A percentile compares a stretch with the other conserved stretches of the same genome.
These are phyloP conservation scores for Rhizophora apiculata DNA, from an alignment of 345 rosid genomes.

Conservation along the genomic window DNA sequence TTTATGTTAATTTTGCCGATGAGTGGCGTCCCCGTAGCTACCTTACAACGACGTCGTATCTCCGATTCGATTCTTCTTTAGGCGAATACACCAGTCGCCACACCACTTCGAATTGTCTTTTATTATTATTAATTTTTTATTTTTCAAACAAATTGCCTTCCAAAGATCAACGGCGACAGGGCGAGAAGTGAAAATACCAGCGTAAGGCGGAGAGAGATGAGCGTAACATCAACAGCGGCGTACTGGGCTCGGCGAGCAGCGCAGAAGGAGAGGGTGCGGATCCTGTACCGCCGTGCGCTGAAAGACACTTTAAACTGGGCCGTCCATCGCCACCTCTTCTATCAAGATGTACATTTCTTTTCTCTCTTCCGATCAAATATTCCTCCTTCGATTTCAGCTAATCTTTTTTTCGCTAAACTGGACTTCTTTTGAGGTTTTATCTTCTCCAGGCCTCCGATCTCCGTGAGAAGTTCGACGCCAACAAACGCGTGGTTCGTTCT, in stretches of 20 bases:
- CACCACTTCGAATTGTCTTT: neutral
- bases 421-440: neutral
- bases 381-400: neutral
- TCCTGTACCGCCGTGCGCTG: slow-evolving; percentile 92
- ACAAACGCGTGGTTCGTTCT: slow-evolving; percentile 69
- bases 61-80: no score
- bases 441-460: slow-evolving; percentile 64
- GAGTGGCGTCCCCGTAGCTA: no score
- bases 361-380: neutral
- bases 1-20: no score
- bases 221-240: slow-evolving; percentile 61
- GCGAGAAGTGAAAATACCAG: neutral
- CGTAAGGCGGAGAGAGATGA: slow-evolving; percentile 38
- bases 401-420: neutral
- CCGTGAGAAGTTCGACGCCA: slow-evolving; percentile 78
- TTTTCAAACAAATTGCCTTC: no score
- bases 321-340: slow-evolving; percentile 94
- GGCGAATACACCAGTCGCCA: no score
- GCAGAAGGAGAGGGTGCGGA: slow-evolving; percentile 84
- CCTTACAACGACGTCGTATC: no score
- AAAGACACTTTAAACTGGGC: slow-evolving; percentile 96
- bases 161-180: neutral
- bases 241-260: slow-evolving; percentile 82
- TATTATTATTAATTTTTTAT: no score
- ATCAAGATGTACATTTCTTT: slow-evolving; percentile 49